Evolutionary conservation across 305 asterid genomes (phyloP), one percentile per base, ranked within the genome.

Genomic region (Andrographis paniculata): DNA sequence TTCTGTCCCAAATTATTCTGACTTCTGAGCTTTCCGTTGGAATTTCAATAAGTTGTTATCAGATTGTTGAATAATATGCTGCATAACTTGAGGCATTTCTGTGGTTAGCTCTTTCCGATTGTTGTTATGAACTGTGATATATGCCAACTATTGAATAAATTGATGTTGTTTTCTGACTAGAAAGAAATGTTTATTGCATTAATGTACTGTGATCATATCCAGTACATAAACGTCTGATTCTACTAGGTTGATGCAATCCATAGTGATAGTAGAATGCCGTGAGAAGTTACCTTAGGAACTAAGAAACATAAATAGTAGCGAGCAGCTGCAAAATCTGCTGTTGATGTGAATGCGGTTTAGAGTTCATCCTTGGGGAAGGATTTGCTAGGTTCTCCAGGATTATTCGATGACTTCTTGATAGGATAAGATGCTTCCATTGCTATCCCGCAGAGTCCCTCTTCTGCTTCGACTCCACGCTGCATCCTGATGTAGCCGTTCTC

Each of bases 391-490:
- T 60, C 71, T 21, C 41, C 22, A 3, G 79, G 86, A 65, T 71
- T 65, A 16, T 15, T 39, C 16, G 83, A 39, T 15, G 93, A 68
- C 18, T 42, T 74, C 53, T 85, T 85, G 62, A 74, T 52, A 1
- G 95, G 95, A 64, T 79, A 81, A 14, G 95, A 81, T 6, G 94
- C 72, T 67, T 69, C 68, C 85, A 81, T 82, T 17, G 93, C 94
- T 27, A 85, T 85, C 7, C 95, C 95, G 59, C 95, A 85, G 2
- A 72, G 66, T 10, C 95, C 95, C 42, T 73, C 78, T 43, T 72
- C 72, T 14, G 64, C 77, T 1, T 15, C 21, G 3, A 73, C 50
- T 17, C 79, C 91, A 18, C 94, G 80, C 27, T 71, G 44, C 91
- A 85, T 78, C 64, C 94, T 71, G 9, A 85, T 69, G 55, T 85